These are phyloP conservation scores for Cladorrhinum samala DNA, from an alignment of 495 filamentous ascomycete genomes.

Conservation along the genomic window DNA sequence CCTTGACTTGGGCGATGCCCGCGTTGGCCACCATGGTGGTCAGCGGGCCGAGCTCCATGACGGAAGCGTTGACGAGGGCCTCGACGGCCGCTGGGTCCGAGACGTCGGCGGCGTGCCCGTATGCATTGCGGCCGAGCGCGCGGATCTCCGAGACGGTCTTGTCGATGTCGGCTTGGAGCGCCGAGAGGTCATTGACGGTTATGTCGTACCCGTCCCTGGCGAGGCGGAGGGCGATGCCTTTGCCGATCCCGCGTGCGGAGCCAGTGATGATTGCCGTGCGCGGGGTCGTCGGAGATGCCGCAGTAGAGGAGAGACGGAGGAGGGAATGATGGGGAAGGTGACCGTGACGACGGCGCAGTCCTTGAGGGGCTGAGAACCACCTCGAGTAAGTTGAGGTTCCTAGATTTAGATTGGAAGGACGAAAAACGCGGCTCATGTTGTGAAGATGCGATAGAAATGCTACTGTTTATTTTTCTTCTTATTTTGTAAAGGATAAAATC, in stretches of 20 bases:
- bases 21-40: slow-evolving; percentile 58
- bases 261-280: slow-evolving; percentile 53
- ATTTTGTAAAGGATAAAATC: no score
- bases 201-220: slow-evolving; percentile 55
- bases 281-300: not conserved
- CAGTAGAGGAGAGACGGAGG: no score
- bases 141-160: slow-evolving; percentile 46
- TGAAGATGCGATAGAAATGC: no score
- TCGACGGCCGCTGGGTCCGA: slow-evolving; percentile 43
- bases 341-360: no score
- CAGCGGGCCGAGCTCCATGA: slow-evolving; percentile 46
- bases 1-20: slow-evolving; percentile 51
- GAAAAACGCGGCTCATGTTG: no score
- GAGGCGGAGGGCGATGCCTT: slow-evolving; percentile 54
- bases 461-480: no score
- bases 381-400: no score
- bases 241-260: slow-evolving; percentile 52
- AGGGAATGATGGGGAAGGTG: no score
- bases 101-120: slow-evolving; percentile 50
- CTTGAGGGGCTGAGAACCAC: no score
- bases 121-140: slow-evolving; percentile 36
- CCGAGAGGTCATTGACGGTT: slow-evolving; percentile 53
- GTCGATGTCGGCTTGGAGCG: slow-evolving; percentile 39
- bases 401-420: no score
- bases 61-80: slow-evolving; percentile 41